Evolutionary conservation across 495 filamentous ascomycete species (phyloP).

Genomic region (Talaromyces adpressus): DNA sequence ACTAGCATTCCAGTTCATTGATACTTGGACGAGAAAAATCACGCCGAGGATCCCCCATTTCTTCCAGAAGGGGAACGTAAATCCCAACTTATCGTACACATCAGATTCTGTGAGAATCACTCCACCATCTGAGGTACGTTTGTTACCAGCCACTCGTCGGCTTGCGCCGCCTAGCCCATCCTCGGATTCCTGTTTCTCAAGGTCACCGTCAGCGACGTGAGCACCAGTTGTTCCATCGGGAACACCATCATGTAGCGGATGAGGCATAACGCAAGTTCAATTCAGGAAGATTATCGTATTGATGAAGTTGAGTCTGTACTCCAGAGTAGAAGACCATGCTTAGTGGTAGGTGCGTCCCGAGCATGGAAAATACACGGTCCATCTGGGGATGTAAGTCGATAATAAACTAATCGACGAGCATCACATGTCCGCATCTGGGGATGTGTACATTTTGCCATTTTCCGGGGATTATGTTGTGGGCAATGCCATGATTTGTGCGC

Average conservation of each 20-base stretch:
- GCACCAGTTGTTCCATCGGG: slow-evolving; percentile 4
- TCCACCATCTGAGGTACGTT: slow-evolving; percentile 27
- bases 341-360: neutral
- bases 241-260: slow-evolving; percentile 5
- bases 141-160: slow-evolving; percentile 5
- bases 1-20: slow-evolving; percentile 71
- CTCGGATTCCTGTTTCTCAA: slow-evolving; percentile 19
- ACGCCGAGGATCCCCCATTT: slow-evolving; percentile 63
- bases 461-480: slow-evolving; percentile 7
- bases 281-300: slow-evolving; percentile 1
- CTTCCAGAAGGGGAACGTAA: slow-evolving; percentile 46
- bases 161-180: slow-evolving; percentile 11
- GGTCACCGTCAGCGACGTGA: slow-evolving; percentile 12
- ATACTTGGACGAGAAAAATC: slow-evolving; percentile 62
- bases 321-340: slow-evolving; percentile 6
- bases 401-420: slow-evolving; percentile 1
- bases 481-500: slow-evolving; percentile 7
- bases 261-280: slow-evolving; percentile 7
- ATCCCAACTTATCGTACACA: slow-evolving; percentile 54
- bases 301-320: slow-evolving; percentile 2
- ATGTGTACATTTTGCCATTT: slow-evolving; percentile 2
- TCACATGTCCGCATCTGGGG: slow-evolving; percentile 1
- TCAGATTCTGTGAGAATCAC: slow-evolving; percentile 52
- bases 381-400: neutral
- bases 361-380: neutral